Base-by-base conservation (phyloP, 208 protist genomes). In the Crithidia sp. region DNA sequence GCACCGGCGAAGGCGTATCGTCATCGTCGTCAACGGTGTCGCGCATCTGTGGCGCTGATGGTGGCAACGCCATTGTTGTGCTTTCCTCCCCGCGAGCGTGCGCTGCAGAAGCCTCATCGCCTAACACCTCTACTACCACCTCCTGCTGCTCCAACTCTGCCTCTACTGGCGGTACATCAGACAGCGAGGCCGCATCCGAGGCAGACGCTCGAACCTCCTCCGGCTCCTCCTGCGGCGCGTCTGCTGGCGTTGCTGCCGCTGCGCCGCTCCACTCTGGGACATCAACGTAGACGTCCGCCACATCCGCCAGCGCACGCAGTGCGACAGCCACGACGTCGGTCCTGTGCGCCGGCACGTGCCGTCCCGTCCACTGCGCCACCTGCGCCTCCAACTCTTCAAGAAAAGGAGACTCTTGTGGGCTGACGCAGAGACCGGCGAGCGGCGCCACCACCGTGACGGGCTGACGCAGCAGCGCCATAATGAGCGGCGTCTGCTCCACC, bases 371-470 rank as follows among this genome's bases (percentile, higher is more conserved):
- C 44, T 9, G 36, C 13, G 62, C 68, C 17, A 90, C 78, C 9
- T 67, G 66, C 44, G 65, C 45, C 68, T 88, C 82, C 8, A 84
- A 40, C 55, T 70, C 58, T 28, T 76, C 71, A 4, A 81, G 4
- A 50, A 87, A 84, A n/a, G 80, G 61, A 6, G 68, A 77, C 59
- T 83, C 71, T 7, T 65, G 54, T 44, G 81, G 56, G 13, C 84
- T 81, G n/a, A 90, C 67, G 52, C 84, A 89, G n/a, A 86, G 53
- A 4, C 77, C 79, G 3, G 73, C 58, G 49, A 88, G 74, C 16
- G 88, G 83, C 17, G 80, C 73, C 60, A 90, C 85, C 6, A 89
- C 43, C 3, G 71, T 81, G 39, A 89, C 72, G n/a, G 82, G 76
- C 8, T 68, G 76, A 2, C 73, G 74, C 40, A 93, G 79, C 36